These are phyloP conservation scores for Physaria fendleri DNA, from an alignment of 345 rosid genomes.

Conservation along the genomic window DNA sequence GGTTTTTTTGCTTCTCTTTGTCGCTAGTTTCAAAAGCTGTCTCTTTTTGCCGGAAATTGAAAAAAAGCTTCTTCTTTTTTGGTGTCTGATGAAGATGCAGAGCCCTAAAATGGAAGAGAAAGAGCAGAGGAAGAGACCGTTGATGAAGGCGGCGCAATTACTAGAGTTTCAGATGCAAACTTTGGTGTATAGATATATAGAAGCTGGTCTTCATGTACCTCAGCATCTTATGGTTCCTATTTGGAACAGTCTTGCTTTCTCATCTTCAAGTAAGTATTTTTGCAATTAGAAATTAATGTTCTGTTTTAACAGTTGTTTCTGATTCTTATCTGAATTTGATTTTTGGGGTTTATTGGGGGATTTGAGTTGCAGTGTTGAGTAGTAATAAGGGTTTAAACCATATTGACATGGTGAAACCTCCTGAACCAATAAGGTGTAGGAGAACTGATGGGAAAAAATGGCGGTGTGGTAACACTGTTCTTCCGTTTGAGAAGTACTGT, in stretches of 20 bases:
- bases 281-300: background rate
- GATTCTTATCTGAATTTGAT: background rate
- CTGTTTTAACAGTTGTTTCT: background rate
- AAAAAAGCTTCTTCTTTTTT: background rate
- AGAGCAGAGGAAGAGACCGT: no score
- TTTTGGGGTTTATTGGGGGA: slow-evolving; percentile 3
- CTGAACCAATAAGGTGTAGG: slow-evolving; percentile 58
- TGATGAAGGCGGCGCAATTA: slow-evolving; percentile 41
- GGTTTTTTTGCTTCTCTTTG: slow-evolving; percentile 14
- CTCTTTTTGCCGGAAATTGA: background rate
- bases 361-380: slow-evolving; percentile 37
- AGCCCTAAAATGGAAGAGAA: slow-evolving; percentile 2
- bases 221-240: slow-evolving; percentile 39
- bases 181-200: slow-evolving; percentile 41
- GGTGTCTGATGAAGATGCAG: slow-evolving; percentile 11
- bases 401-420: slow-evolving; percentile 34
- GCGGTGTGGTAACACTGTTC: slow-evolving; percentile 48
- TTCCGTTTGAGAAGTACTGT: slow-evolving; percentile 56
- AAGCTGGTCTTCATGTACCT: slow-evolving; percentile 48
- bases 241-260: slow-evolving; percentile 37
- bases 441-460: slow-evolving; percentile 90
- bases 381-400: slow-evolving; percentile 24
- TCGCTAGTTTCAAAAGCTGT: slow-evolving; percentile 16
- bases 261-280: slow-evolving; percentile 20
- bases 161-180: slow-evolving; percentile 46